Evolutionary conservation across 768 basidiomycete genomes (phyloP).

Genomic region (Cyclocybe cylindracea): DNA sequence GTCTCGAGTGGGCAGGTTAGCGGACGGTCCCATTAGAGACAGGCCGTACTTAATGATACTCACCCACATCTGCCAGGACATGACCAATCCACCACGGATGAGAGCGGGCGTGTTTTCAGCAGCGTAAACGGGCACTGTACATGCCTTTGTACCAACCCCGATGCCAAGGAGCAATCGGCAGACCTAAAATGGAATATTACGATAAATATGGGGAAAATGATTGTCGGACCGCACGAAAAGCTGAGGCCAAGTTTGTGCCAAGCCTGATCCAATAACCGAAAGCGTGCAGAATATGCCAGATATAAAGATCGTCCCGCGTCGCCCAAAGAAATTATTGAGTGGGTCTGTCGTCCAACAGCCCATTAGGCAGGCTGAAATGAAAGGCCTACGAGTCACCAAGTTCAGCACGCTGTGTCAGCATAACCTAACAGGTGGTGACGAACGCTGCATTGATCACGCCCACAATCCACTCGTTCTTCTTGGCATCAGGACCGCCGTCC

Average conservation of each 20-base stretch:
- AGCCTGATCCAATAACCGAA: conserved; percentile 44
- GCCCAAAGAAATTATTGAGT: conserved; percentile 59
- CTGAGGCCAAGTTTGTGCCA: conserved; percentile 50
- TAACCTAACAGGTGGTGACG: conserved; percentile 4
- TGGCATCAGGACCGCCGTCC: conserved; percentile 25
- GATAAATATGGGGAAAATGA: conserved; percentile 4
- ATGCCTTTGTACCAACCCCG: conserved; percentile 59
- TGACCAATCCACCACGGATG: conserved; percentile 84
- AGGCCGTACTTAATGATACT: conserved; percentile 8
- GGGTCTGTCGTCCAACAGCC: conserved; percentile 47
- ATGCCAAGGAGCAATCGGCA: conserved; percentile 58
- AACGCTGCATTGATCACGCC: conserved; percentile 69
- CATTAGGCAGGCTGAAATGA: conserved; percentile 38
- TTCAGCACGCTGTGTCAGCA: not conserved
- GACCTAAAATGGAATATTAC: conserved; percentile 19
- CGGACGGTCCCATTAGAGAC: not conserved
- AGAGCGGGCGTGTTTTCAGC: conserved; percentile 73
- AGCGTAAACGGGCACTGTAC: conserved; percentile 58
- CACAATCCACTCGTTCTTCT: conserved; percentile 63
- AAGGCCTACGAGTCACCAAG: conserved; percentile 22
- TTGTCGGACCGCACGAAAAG: conserved; percentile 31
- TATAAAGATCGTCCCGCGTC: conserved; percentile 57
- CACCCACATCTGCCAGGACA: conserved; percentile 87
- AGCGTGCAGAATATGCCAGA: conserved; percentile 51
- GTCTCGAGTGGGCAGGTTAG: conserved; percentile 35